Evolutionary conservation across 345 rosid genomes (phyloP), one percentile per base, ranked within the genome.

Genomic region (Pugionium dolabratum): DNA sequence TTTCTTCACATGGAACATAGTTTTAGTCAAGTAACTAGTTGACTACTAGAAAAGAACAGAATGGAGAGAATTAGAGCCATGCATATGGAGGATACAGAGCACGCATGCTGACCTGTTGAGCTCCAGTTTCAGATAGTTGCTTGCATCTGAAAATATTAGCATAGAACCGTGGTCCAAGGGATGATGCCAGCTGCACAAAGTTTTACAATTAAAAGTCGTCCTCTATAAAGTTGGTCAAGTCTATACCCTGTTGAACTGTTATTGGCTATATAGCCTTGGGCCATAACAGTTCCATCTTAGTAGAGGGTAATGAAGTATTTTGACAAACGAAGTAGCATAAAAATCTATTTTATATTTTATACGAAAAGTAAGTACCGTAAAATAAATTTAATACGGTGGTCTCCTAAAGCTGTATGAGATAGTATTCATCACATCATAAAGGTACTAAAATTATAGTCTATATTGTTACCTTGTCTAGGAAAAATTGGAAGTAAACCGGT

Each of bases 91-190:
- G 25, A 48, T 25, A 57, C 28, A 30, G 39, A 63, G 35, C 32
- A 29, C 0, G 41, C 28, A 61, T 25, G 69, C 70, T 69, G 58
- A 94, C 99, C 75, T 94, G 97, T 70, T 94, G 96, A 59, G 99
- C 97, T 83, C 97, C 99, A 64, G 99, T 90, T 77, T 94, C 97
- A 40, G 99, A 94, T 78, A 94, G 81, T 40, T 90, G 92, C 74
- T 83, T 94, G 86, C 99, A 94, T 80, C 90, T 90, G 85, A 94
- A 94, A 54, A 94, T 94, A 85, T 88, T 90, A 77, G 80, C 76
- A 67, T 81, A 94, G 82, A 94, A 94, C 48, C 96, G 86, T 40
- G 99, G 99, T 64, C 96, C 99, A 66, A 90, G 91, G 11, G 97
- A 94, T 68, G 99, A 94, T 58, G 96, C 99, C 59, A 94, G 92